Base-by-base conservation (phyloP, 805 yeast species). In the Candida tammaniensis region DNA sequence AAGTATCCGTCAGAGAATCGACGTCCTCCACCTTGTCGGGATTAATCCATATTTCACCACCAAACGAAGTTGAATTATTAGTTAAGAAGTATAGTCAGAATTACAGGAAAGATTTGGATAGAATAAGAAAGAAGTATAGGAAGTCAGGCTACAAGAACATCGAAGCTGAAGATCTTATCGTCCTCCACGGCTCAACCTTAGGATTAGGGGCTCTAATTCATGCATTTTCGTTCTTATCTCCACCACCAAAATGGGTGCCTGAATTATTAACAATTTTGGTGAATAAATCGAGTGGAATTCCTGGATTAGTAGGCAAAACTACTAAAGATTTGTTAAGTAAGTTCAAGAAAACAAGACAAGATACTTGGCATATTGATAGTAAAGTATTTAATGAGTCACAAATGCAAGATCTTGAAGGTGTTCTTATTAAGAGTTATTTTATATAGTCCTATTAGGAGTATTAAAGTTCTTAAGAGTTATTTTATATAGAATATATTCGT, bases 351-450 rank as follows among this genome's bases (percentile, higher is more conserved):
- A 78, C 86, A 5, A 75, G 98, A 45, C 94, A 89, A 39, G 98
- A 91, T 50, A 87, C 97, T 0, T 91, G 98, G 98, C 95, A 86
- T 50, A 76, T 87, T 39, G 98, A 91, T 54, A 74, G 83, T 40
- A 70, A 70, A 45, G 77, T 74, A 10, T 93, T 91, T 55, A 77
- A 80, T 7, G 76, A 72, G 31, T 86, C 82, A 4, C 94, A 91
- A 57, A 66, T 88, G 32, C 93, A 87, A 52, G 96, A 87, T 54
- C 63, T 91, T 28, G 98, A 91, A 56, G 98, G 98, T 26, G 96
- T 91, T 4, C 60, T 89, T 17, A 83, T 95, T 85, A 83, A 85
- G 55, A 86, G 95, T 54, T 91, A 93, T 54, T 89, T 87, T 57
- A 87, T 91, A 7, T 87, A 64, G 31, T 16, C 7, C n/a, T n/a